phyloP scores from a whole-genome alignment of 1,284 basidiomycete species.

The Trametes hirsuta region DNA sequence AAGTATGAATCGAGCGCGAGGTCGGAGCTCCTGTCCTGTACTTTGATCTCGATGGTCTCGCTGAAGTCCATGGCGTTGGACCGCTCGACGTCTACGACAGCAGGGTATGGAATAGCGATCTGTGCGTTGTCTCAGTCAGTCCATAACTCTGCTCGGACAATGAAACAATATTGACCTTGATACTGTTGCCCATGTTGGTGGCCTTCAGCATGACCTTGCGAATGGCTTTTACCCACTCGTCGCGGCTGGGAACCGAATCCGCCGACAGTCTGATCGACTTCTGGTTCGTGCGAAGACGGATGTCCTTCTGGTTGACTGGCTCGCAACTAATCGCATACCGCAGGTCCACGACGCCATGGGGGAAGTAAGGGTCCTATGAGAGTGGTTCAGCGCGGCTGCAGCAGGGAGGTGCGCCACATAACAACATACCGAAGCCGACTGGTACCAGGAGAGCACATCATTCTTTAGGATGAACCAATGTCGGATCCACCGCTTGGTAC shows the following conservation, averaged over 20 bases:
- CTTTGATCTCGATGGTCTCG: slow-evolving; percentile 92
- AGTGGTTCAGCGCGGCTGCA: neutral
- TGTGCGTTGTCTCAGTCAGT: slow-evolving; percentile 33
- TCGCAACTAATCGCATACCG: slow-evolving; percentile 93
- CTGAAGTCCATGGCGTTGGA: slow-evolving; percentile 91
- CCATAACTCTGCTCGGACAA: no score
- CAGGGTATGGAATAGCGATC: slow-evolving; percentile 94
- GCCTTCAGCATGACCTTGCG: slow-evolving; percentile 92
- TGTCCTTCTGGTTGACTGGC: slow-evolving; percentile 68
- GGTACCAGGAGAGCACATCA: slow-evolving; percentile 93
- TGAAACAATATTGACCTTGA: slow-evolving; percentile 63
- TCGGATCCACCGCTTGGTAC: slow-evolving; percentile 88
- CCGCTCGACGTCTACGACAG: slow-evolving; percentile 87
- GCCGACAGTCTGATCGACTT: slow-evolving; percentile 74
- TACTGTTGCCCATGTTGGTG: slow-evolving; percentile 94
- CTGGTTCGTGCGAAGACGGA: slow-evolving; percentile 82
- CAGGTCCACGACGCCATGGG: slow-evolving; percentile 91
- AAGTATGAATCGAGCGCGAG: slow-evolving; percentile 88
- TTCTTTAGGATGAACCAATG: slow-evolving; percentile 96
- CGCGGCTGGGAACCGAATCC: slow-evolving; percentile 79
- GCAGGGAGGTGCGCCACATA: no score
- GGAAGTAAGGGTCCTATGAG: slow-evolving; percentile 90
- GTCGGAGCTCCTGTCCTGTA: slow-evolving; percentile 81
- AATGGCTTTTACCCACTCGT: slow-evolving; percentile 94
- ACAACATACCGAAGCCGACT: slow-evolving; percentile 77